Conservation (phyloP, 2,329 filamentous ascomycete species). For the Apiospora arundinis region DNA sequence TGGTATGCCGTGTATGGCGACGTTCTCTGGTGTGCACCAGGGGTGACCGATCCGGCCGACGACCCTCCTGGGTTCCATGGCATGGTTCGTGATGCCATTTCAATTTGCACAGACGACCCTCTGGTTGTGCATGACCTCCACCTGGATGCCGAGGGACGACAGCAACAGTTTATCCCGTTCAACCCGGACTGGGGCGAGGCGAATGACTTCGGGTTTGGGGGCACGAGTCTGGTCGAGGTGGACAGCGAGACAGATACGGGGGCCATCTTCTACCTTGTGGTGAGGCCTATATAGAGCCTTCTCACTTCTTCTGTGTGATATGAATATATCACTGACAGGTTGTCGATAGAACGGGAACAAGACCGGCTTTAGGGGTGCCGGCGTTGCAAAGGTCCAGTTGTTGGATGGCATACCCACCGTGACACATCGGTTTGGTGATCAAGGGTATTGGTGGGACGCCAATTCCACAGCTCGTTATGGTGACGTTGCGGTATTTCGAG, state of each 20-base stretch:
- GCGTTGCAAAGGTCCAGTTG: conserved; percentile 44
- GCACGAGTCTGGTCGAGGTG: conserved; percentile 47
- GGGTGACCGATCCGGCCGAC: conserved; percentile 39
- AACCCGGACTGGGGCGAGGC: conserved; percentile 46
- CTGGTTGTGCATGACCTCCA: conserved; percentile 45
- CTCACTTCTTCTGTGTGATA: too few relatives aligned
- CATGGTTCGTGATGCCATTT: conserved; percentile 47
- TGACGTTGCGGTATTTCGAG: conserved; percentile 45
- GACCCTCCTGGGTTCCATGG: conserved; percentile 45
- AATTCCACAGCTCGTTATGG: conserved; percentile 43
- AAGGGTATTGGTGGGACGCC: conserved; percentile 46
- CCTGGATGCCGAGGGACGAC: conserved; percentile 41
- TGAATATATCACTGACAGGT: not conserved
- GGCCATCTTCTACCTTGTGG: conserved; percentile 45
- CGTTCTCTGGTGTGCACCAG: conserved; percentile 43
- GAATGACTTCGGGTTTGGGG: conserved; percentile 44
- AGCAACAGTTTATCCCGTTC: conserved; percentile 45
- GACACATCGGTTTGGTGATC: conserved; percentile 40
- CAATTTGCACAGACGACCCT: conserved; percentile 42
- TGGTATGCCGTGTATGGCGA: conserved; percentile 49
- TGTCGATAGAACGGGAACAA: conserved; percentile 38
- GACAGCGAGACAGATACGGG: conserved; percentile 36
- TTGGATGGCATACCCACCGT: conserved; percentile 42
- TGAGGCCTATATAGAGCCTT: conserved; percentile 29
- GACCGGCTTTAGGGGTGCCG: conserved; percentile 43